These are phyloP conservation scores for Rhizopus stolonifer DNA, from an alignment of 371 early-diverging fungal genomes.

Conservation along the genomic window DNA sequence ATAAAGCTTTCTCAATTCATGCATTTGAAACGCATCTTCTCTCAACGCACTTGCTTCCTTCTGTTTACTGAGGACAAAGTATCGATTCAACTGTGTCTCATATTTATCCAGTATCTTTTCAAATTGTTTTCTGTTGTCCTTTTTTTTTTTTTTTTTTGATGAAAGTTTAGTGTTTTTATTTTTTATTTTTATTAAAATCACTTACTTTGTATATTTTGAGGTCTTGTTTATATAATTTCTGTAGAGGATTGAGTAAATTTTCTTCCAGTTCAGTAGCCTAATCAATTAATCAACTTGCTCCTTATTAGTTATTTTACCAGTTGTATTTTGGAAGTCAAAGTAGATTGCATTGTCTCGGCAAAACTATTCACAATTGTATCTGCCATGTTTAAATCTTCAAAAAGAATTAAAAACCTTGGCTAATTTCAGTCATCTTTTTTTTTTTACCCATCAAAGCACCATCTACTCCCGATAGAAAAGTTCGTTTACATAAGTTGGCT, in stretches of 20 bases:
- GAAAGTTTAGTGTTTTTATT: not conserved
- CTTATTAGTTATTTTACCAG: constrained; percentile 49
- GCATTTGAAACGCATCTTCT: constrained; percentile 72
- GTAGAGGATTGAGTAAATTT: constrained; percentile 52
- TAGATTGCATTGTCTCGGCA: constrained; percentile 47
- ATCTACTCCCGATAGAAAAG: constrained; percentile 32
- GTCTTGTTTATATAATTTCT: constrained; percentile 56
- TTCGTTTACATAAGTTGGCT: constrained; percentile 31
- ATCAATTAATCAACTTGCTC: constrained; percentile 26
- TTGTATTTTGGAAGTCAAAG: constrained; percentile 49
- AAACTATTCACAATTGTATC: constrained; percentile 38
- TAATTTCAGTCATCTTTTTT: not conserved
- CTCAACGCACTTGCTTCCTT: constrained; percentile 69
- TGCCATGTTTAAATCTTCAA: constrained; percentile 35
- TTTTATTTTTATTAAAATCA: not conserved
- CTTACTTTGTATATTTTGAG: constrained; percentile 54
- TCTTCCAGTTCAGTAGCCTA: constrained; percentile 58
- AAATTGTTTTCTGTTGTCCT: constrained; percentile 53
- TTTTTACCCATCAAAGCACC: constrained; percentile 39
- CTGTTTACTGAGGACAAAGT: constrained; percentile 56
- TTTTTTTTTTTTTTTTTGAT: not conserved
- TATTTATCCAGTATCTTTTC: constrained; percentile 63
- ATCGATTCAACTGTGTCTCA: constrained; percentile 63
- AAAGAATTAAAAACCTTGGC: too few relatives aligned
- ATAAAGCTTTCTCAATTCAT: constrained; percentile 63